Evolutionary conservation across 2,329 filamentous ascomycete species (phyloP).

Genomic region (Tolypocladium tundrense): DNA sequence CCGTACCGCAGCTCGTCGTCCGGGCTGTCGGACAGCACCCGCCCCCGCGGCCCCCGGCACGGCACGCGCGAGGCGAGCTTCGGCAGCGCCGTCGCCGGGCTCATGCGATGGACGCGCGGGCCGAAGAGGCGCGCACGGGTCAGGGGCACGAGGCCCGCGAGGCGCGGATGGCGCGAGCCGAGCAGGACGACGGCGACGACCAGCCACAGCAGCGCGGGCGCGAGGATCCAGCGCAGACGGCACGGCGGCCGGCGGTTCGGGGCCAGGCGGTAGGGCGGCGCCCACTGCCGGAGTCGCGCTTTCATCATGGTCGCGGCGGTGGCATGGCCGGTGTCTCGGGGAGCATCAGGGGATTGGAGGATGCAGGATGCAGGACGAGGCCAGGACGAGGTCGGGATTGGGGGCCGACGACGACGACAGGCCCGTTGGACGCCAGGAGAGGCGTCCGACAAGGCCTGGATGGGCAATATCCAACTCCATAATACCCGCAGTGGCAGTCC

Average conservation of each 20-base stretch:
- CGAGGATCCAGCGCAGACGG: constrained; percentile 1
- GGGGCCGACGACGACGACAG: too few species aligned
- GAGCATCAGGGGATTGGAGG: neutral
- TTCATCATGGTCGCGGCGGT: constrained; percentile 1
- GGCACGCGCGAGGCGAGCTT: neutral
- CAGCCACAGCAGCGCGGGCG: neutral
- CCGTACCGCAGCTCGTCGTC: constrained; percentile 1
- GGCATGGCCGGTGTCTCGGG: neutral
- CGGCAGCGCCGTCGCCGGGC: neutral
- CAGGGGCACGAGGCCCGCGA: neutral
- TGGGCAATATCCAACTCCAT: neutral
- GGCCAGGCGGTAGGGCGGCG: neutral
- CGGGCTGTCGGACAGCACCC: constrained; percentile 1
- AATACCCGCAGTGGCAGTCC: neutral
- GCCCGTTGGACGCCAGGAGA: neutral
- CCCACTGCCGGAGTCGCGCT: neutral
- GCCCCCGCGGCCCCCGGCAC: constrained; percentile 32
- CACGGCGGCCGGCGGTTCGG: neutral
- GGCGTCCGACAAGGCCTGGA: neutral
- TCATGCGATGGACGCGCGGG: neutral
- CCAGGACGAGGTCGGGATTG: too few species aligned
- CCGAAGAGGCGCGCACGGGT: neutral
- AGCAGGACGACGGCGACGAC: neutral
- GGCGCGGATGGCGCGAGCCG: neutral
- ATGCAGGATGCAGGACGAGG: neutral